phyloP scores from a whole-genome alignment of 495 filamentous ascomycete genomes.

The Chaetomidium leptoderma region DNA sequence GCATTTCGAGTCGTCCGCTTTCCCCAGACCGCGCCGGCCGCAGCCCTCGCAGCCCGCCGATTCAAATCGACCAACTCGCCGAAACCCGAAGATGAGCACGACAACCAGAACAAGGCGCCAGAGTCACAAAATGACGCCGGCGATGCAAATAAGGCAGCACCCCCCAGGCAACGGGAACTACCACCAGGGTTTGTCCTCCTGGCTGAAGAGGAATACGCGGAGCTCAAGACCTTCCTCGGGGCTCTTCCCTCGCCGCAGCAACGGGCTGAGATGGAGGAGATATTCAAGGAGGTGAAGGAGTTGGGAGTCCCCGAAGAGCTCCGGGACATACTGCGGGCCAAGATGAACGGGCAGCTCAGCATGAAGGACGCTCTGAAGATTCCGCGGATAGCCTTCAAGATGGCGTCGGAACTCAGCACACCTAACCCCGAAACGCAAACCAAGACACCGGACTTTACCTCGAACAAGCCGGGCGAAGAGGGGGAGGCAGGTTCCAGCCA shows the following conservation, averaged over 20 bases:
- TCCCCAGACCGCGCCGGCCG: constrained; percentile 15
- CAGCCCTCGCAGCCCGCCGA: constrained; percentile 11
- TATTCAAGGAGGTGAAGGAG: constrained; percentile 18
- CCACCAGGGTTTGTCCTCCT: constrained; percentile 38
- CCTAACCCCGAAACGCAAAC: not conserved
- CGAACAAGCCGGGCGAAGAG: constrained; percentile 22
- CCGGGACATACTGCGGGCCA: constrained; percentile 27
- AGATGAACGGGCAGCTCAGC: constrained; percentile 56
- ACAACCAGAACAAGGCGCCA: not conserved
- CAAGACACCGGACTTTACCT: constrained; percentile 13
- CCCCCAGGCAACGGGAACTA: constrained; percentile 7
- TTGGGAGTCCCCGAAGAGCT: constrained; percentile 31
- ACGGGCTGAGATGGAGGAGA: not conserved
- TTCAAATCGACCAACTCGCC: constrained; percentile 28
- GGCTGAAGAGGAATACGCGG: constrained; percentile 27
- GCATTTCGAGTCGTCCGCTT: constrained; percentile 15
- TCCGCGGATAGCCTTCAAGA: constrained; percentile 16
- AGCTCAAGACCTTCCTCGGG: constrained; percentile 7
- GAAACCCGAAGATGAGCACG: constrained; percentile 13
- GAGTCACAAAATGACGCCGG: constrained; percentile 7
- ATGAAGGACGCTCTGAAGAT: constrained; percentile 56
- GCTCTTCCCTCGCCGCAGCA: not conserved
- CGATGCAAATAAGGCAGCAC: not conserved
- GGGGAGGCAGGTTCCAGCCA: not conserved
- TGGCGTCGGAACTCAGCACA: constrained; percentile 17